phyloP scores from a whole-genome alignment of 2,329 filamentous ascomycete genomes.

The Aspergillus sp. region DNA sequence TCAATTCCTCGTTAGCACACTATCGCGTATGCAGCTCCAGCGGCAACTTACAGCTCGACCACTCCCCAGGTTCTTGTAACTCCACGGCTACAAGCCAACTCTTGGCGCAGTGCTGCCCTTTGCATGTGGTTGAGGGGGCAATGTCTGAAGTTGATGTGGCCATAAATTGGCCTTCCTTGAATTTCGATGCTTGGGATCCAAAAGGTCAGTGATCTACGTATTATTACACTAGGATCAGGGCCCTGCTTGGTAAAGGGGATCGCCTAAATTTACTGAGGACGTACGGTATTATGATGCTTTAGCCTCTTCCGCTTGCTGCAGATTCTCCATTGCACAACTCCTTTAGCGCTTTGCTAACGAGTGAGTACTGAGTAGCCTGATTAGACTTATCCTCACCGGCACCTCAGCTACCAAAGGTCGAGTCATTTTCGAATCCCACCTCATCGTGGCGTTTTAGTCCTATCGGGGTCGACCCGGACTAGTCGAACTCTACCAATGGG shows the following conservation, averaged over 20 bases:
- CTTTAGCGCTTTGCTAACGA: slow-evolving; percentile 5
- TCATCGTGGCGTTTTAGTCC: not conserved
- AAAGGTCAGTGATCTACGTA: slow-evolving; percentile 9
- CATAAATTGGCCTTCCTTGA: not conserved
- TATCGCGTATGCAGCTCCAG: slow-evolving; percentile 1
- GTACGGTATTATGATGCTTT: not conserved
- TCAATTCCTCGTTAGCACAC: not conserved
- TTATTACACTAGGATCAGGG: not conserved
- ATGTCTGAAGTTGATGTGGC: slow-evolving; percentile 6
- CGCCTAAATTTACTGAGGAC: not conserved
- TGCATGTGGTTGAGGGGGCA: not conserved
- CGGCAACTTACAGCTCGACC: slow-evolving; percentile 4
- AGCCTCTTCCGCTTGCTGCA: slow-evolving; percentile 1
- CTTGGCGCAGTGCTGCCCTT: not conserved
- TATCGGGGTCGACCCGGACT: slow-evolving; percentile 2
- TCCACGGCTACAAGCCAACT: not conserved
- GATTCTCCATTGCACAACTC: not conserved
- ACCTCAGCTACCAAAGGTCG: not conserved
- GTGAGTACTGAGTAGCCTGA: not conserved
- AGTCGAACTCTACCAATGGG: not conserved
- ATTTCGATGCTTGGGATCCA: not conserved
- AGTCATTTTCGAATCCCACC: not conserved
- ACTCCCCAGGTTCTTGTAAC: not conserved
- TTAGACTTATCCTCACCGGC: not conserved
- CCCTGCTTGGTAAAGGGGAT: slow-evolving; percentile 1